phyloP scores from a whole-genome alignment of 163 green algal genomes.

The Volvox carteri region DNA sequence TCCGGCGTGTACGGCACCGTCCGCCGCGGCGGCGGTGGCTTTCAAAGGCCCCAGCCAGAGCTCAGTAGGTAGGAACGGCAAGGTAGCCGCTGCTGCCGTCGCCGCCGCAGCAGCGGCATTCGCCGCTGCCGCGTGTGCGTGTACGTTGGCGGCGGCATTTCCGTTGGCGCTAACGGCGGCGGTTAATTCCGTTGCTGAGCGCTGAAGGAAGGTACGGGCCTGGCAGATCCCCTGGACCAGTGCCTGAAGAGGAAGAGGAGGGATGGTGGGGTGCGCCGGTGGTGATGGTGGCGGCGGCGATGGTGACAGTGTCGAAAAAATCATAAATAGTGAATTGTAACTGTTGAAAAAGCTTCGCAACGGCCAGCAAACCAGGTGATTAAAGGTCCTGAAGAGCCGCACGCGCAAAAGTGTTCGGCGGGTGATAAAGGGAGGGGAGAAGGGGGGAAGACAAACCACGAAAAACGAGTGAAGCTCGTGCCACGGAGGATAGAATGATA shows the following conservation, averaged over 20 bases:
- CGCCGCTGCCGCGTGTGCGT: background rate
- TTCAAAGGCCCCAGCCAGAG: constrained; percentile 2
- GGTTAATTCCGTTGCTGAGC: background rate
- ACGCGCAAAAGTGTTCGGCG: too few species aligned
- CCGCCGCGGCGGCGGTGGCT: background rate
- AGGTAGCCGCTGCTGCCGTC: background rate
- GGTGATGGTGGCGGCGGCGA: too few species aligned
- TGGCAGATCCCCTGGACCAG: constrained; percentile 15
- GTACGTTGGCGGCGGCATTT: background rate
- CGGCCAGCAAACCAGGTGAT: too few species aligned
- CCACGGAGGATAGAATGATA: too few species aligned
- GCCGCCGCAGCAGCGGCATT: background rate
- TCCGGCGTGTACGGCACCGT: background rate
- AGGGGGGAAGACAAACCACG: too few species aligned
- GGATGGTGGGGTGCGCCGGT: background rate
- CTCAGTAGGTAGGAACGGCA: background rate
- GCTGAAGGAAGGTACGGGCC: background rate
- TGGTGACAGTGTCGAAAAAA: too few species aligned
- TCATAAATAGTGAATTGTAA: too few species aligned
- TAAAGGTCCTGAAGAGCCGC: too few species aligned
- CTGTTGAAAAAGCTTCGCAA: too few species aligned
- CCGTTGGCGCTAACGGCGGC: background rate
- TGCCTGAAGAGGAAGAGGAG: background rate
- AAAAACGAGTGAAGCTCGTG: too few species aligned
- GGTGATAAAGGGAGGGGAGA: too few species aligned